Conservation (phyloP, 306 rosid species). For the Glycine latifolia region DNA sequence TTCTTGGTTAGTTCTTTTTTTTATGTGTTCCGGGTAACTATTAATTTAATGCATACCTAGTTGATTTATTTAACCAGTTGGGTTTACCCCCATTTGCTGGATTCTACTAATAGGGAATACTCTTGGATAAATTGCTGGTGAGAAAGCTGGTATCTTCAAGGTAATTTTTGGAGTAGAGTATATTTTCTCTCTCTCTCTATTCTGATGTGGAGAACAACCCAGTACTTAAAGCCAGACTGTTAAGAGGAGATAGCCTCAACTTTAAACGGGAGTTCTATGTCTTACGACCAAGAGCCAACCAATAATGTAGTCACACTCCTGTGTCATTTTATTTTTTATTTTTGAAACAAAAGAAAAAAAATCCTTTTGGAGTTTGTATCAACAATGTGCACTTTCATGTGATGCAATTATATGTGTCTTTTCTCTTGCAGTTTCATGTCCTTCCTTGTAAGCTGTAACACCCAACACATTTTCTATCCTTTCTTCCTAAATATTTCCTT, state of each 20-base stretch:
- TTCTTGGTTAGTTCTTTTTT: conserved; percentile 82
- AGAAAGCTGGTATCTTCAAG: conserved; percentile 98
- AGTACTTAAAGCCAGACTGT: not conserved
- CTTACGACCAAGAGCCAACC: not conserved
- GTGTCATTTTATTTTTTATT: conserved; percentile 1
- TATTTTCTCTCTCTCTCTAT: not conserved
- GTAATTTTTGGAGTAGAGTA: conserved; percentile 53
- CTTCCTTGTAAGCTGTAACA: conserved; percentile 18
- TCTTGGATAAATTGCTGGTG: conserved; percentile 90
- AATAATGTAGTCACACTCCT: conserved; percentile 19
- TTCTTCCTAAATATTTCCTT: conserved; percentile 29
- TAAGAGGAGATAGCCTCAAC: conserved; percentile 32
- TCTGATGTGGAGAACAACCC: conserved; percentile 19
- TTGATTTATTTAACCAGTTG: conserved; percentile 39
- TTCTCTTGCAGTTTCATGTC: conserved; percentile 6
- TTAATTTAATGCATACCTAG: conserved; percentile 27
- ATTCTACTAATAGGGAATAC: conserved; percentile 69
- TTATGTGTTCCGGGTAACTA: conserved; percentile 37
- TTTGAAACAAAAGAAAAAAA: not conserved
- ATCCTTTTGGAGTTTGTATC: conserved; percentile 15
- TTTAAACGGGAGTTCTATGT: conserved; percentile 1
- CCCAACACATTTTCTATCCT: conserved; percentile 25
- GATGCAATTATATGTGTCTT: conserved; percentile 16
- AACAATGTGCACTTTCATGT: conserved; percentile 33
- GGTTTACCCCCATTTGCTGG: conserved; percentile 44